These are phyloP conservation scores for Magnolia kwangsiensis DNA, from an alignment of 164 flowering plant species.

Conservation along the genomic window DNA sequence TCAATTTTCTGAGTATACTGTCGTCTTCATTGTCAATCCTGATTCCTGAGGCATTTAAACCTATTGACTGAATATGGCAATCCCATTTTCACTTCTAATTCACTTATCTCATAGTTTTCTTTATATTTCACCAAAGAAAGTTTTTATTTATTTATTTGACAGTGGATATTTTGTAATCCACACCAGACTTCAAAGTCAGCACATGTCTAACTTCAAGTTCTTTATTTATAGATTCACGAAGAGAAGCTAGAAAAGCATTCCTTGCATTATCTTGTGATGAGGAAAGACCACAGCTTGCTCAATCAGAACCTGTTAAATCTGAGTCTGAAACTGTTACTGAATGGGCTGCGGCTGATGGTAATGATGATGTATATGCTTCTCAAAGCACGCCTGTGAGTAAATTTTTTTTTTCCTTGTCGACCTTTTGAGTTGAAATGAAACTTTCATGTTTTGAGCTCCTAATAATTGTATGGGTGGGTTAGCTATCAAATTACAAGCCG, in stretches of 20 bases:
- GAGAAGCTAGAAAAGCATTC: constrained; percentile 93
- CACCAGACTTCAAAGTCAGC: background rate
- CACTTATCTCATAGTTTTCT: too few species aligned
- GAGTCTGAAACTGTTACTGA: constrained; percentile 28
- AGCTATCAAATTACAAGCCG: background rate
- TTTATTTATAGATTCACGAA: constrained; percentile 54
- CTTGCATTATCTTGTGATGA: constrained; percentile 70
- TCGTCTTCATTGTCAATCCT: too few species aligned
- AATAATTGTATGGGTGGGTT: background rate
- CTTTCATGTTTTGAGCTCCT: background rate
- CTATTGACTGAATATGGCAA: too few species aligned
- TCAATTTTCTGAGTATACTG: too few species aligned
- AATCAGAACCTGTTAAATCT: constrained; percentile 32
- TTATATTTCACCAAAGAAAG: too few species aligned
- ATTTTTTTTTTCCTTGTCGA: background rate
- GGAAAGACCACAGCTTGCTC: constrained; percentile 21
- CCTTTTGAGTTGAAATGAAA: background rate
- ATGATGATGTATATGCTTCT: constrained; percentile 32
- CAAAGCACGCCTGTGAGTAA: constrained; percentile 64
- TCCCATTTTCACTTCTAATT: too few species aligned
- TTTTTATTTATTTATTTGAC: background rate
- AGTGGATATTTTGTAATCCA: background rate
- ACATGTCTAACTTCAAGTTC: constrained; percentile 1
- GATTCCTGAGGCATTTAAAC: too few species aligned
- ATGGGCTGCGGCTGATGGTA: constrained; percentile 26